Base-by-base conservation (phyloP, 2,329 filamentous ascomycete species). In the Paraconiothyrium brasiliense region DNA sequence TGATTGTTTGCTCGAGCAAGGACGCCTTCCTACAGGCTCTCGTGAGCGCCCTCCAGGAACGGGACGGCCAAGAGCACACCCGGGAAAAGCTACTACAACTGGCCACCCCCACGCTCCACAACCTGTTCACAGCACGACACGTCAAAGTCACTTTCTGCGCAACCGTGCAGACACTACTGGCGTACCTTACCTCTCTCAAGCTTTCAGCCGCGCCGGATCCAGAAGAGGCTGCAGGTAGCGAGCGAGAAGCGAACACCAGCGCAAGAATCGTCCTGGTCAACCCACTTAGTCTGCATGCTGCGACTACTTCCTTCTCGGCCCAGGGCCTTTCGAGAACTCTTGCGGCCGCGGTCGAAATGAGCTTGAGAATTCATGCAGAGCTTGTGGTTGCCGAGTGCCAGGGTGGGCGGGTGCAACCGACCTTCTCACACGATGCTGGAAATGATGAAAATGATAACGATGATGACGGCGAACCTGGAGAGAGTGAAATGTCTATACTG, bases 131-230 rank as follows among this genome's bases (percentile, higher is more conserved):
- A 3, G 90, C 92, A 8, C 86, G 88, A 34, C 87, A 89, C 69
- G 85, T 96, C 64, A 87, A 86, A 58, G 78, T 94, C 9, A 81
- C 87, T 39, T 97, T 96, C 78, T 86, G 88, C 58, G 88, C 92
- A 0, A 92, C 90, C 2, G 85, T 95, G 57, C 88, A 91, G 24
- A 89, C 92, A 76, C 85, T 97, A 7, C 89, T 92, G 57, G 92
- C 92, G 39, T 92, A 90, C 71, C 83, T 97, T 20, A 83, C 90
- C 46, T 83, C 87, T 55, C 85, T 87, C 79, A 79, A 20, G 11
- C 41, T 14, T 43, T 27, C 58, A 39, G 22, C 57, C 47, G 30
- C 44, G 57, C 5, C 48, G 16, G 13, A 4, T 46, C 9, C 20
- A 24, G 47, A 41, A 20, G 24, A 35, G 24, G 65, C 62, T 52